Base-by-base conservation (phyloP, 164 flowering plant species). In the grape (Vitis vinifera) region DNA sequence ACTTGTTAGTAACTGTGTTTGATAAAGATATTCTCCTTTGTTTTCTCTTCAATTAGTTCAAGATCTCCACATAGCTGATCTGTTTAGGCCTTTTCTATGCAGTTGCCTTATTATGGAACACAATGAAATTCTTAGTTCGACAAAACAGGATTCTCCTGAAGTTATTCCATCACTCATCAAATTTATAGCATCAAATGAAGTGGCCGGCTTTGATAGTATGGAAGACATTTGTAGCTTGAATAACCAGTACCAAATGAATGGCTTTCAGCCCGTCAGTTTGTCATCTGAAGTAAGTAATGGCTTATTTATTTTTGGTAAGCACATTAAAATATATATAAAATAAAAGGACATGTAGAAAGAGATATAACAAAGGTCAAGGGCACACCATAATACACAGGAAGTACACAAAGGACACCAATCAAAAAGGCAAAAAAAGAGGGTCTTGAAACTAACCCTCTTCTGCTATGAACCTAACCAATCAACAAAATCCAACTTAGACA, bases 141-240 rank as follows among this genome's bases (percentile, higher is more conserved):
- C 55, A 31, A 55, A 74, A 73, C 75, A 65, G 65, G 77, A 57
- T 17, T 75, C 66, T 29, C 63, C 73, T 51, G 79, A 76, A 62
- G 66, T 61, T 62, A 48, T 84, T 63, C 90, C 87, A 65, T 19
- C 85, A 4, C 77, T 85, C 16, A 65, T 87, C 68, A 67, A 75
- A 12, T 17, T 61, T 27, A 76, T 87, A 17, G 47, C 77, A 66
- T 75, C 84, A 47, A 68, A 77, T 37, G 62, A 78, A 64, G 71
- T 81, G 57, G 30, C 71, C 15, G 87, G 85, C 59, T 89, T 88
- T 66, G 88, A 84, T 68, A 68, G 30, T 16, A 3, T 73, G 16
- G 75, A 73, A 27, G 50, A 6, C 16, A 56, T 10, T 5, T 15
- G 64, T 51, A 17, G 49, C 27, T 23, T 29, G 47, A 59, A 29